Percentiles rank a stretch among this genome's conserved stretches.
Conservation (phyloP, 371 early-diverging fungal genomes). For the Zychaea mexicana region DNA sequence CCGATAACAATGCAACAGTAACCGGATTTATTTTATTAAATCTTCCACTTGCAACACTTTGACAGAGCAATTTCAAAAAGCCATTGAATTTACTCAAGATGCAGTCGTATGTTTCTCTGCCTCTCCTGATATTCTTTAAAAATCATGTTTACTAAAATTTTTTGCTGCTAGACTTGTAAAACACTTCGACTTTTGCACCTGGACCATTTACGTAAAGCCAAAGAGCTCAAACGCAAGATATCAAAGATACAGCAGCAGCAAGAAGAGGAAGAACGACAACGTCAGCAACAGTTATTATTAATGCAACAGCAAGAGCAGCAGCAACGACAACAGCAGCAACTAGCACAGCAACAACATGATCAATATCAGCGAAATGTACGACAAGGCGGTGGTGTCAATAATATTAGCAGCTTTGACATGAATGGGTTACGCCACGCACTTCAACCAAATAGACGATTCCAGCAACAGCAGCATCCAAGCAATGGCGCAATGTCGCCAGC, state of each 20-base stretch:
- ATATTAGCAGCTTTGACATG: slow-evolving; percentile 7
- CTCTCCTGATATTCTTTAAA: not conserved
- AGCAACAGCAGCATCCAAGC: not conserved
- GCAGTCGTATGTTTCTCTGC: slow-evolving; percentile 24
- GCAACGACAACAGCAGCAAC: slow-evolving; percentile 1
- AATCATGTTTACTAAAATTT: not conserved
- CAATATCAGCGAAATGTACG: not conserved
- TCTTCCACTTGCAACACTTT: slow-evolving; percentile 3
- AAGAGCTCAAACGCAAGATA: slow-evolving; percentile 29
- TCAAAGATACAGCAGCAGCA: slow-evolving; percentile 1
- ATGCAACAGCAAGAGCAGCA: not conserved
- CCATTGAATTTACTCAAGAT: slow-evolving; percentile 38
- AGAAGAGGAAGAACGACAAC: slow-evolving; percentile 6
- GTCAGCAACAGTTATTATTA: too few species aligned
- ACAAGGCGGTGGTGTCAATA: not conserved
- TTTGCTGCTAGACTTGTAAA: slow-evolving; percentile 27
- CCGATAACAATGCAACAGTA: not conserved
- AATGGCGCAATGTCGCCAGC: slow-evolving; percentile 13
- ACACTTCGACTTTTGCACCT: slow-evolving; percentile 28
- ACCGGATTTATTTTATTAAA: not conserved
- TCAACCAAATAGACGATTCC: not conserved
- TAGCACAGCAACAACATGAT: not conserved
- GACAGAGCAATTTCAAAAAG: slow-evolving; percentile 45
- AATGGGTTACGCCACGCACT: slow-evolving; percentile 19
- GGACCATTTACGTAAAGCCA: slow-evolving; percentile 41